Base-by-base conservation (phyloP, 2,329 filamentous ascomycete species). In the Fusarium domesticum region DNA sequence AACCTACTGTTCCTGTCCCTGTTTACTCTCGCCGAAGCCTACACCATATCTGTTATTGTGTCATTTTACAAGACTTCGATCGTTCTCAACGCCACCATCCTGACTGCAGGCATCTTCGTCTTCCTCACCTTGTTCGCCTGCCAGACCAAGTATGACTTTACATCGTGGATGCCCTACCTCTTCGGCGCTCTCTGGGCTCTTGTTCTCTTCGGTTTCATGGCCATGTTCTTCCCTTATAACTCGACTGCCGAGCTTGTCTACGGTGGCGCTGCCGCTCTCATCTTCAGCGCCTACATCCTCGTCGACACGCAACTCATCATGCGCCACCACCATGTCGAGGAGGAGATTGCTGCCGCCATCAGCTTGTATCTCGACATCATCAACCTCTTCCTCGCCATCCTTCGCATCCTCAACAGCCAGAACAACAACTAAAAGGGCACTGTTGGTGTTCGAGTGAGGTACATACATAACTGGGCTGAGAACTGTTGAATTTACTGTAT, bases 81-180 rank as follows among this genome's bases (percentile, higher is more conserved):
- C 62, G 93, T 98, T 17, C 78, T 98, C 37, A 85, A 96, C 69
- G 93, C 93, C 14, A 84, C 96, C 25, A 70, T 96, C 54, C 82
- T 98, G 45, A 98, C 93, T 39, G 85, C 84, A 14, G 87, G 85
- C 39, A 87, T 91, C 63, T 91, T 92, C 63, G 74, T 89, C 59
- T 82, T 88, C 61, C 79, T 90, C 39, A 89, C 85, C 1, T 69
- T 91, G 35, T 97, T 98, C 67, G 93, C 93, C 38, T 96, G 91
- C 80, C 93, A 98, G 75, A 88, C 87, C 54, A 95, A 95, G 68
- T 98, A 98, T 65, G 93, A 98, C 74, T 98, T 98, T 67, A 97
- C 92, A 2, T 85, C 82, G 53, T 98, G 93, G 92, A 88, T 92
- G 75, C 92, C 93, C 15, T 97, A 96, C 66, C 81, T 97, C 4